Evolutionary conservation across 768 basidiomycete species (phyloP).

Genomic region (Pilatotrama ljubarskyi): DNA sequence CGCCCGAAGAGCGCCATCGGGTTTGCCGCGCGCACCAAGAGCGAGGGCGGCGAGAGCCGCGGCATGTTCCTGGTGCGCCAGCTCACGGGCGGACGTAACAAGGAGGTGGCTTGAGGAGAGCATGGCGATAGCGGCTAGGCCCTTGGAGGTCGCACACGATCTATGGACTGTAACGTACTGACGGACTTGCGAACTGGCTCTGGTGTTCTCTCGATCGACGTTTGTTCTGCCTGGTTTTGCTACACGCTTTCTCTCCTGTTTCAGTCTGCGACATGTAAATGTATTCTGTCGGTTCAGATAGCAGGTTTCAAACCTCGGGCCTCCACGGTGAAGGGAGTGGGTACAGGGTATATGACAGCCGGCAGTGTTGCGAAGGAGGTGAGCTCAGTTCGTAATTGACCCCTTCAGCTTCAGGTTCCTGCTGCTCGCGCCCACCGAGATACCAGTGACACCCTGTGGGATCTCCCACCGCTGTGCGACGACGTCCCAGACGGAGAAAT

Average conservation of each 20-base stretch:
- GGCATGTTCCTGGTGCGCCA: slow-evolving; percentile 78
- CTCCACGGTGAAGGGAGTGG: no score
- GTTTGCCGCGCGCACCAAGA: slow-evolving; percentile 46
- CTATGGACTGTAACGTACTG: slow-evolving; percentile 13
- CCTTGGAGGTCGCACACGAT: neutral
- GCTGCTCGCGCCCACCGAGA: slow-evolving; percentile 70
- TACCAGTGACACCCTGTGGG: slow-evolving; percentile 52
- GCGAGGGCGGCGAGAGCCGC: slow-evolving; percentile 59
- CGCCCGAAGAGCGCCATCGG: slow-evolving; percentile 81
- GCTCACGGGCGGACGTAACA: slow-evolving; percentile 58
- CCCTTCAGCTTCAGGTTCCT: slow-evolving; percentile 57
- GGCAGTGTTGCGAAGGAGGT: neutral
- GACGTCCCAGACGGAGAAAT: slow-evolving; percentile 41
- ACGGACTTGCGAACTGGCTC: slow-evolving; percentile 6
- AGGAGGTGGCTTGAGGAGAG: slow-evolving; percentile 10
- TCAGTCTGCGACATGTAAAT: neutral
- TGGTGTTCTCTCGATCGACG: neutral
- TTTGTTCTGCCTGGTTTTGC: slow-evolving; percentile 6
- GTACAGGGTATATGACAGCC: neutral
- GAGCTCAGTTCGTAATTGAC: slow-evolving; percentile 25
- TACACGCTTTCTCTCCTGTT: slow-evolving; percentile 12
- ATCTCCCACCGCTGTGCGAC: slow-evolving; percentile 41
- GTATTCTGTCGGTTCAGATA: neutral
- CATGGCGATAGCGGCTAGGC: neutral
- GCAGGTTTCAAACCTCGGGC: no score